Percentiles rank a stretch among this genome's conserved stretches.
These are phyloP conservation scores for Rhytidiadelphus loreus DNA, from an alignment of 225 moss, liverwort and hornwort genomes.

Conservation along the genomic window DNA sequence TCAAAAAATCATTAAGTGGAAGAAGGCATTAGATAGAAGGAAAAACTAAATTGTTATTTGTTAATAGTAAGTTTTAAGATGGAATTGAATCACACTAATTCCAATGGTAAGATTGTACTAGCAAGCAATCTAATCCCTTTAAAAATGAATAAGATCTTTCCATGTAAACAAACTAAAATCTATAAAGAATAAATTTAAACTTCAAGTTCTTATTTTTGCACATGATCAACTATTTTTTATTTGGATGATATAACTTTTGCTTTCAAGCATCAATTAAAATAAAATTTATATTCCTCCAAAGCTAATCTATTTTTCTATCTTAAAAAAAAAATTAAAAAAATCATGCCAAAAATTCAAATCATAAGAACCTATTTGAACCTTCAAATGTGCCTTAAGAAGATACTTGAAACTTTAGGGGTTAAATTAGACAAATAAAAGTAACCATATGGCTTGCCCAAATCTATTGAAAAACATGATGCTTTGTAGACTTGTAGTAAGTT, in stretches of 20 bases:
- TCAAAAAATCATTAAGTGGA: neutral
- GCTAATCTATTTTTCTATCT: neutral
- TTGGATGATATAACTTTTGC: neutral
- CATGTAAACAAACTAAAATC: rapidly evolving
- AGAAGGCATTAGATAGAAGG: rapidly evolving
- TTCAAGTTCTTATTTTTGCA: rapidly evolving
- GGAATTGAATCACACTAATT: neutral
- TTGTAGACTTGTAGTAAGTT: neutral
- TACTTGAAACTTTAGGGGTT: neutral
- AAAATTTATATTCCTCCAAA: rapidly evolving
- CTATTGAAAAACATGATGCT: neutral
- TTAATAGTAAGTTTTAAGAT: no score
- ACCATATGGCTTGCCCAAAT: neutral
- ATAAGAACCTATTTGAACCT: rapidly evolving
- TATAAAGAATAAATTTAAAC: neutral
- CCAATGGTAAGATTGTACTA: neutral
- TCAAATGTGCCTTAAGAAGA: rapidly evolving
- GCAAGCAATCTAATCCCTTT: rapidly evolving
- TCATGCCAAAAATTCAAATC: neutral
- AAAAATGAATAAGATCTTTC: neutral
- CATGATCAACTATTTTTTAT: rapidly evolving
- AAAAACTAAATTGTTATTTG: neutral
- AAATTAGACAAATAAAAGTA: neutral
- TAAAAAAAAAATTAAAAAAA: neutral
- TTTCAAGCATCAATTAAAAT: rapidly evolving